These are phyloP conservation scores for Thielaviopsis ethacetica DNA, from an alignment of 2,329 filamentous ascomycete genomes.

Conservation along the genomic window DNA sequence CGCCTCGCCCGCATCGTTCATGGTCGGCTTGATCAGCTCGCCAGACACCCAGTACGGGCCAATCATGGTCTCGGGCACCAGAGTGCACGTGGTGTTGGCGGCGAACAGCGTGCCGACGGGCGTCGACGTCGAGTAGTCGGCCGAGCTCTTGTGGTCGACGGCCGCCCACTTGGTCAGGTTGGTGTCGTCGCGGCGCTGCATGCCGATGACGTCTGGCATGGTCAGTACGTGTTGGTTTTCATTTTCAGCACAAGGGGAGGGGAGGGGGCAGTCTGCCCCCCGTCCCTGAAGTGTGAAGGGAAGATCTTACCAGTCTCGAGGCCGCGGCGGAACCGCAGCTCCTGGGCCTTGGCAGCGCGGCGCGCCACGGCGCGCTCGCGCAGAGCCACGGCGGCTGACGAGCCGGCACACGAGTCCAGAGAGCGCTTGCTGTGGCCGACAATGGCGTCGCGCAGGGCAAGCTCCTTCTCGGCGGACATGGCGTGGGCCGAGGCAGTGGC, in stretches of 20 bases:
- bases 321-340: background rate
- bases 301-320: background rate
- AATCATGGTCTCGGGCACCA: background rate
- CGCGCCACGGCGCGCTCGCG: background rate
- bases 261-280: no score
- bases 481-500: background rate
- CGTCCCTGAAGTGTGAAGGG: no score
- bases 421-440: background rate
- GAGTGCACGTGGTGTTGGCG: background rate
- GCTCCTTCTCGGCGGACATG: background rate
- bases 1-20: slow-evolving; percentile 13
- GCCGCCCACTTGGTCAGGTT: background rate
- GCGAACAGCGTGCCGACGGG: background rate
- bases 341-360: background rate
- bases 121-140: background rate
- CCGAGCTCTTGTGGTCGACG: background rate
- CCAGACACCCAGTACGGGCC: background rate
- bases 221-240: no score
- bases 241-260: no score
- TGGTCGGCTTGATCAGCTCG: slow-evolving; percentile 13
- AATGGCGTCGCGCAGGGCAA: background rate
- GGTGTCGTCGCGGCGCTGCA: background rate
- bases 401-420: background rate
- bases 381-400: background rate
- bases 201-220: background rate